These are phyloP conservation scores for Przewalskia tangutica DNA, from an alignment of 257 asterid species.

Conservation along the genomic window DNA sequence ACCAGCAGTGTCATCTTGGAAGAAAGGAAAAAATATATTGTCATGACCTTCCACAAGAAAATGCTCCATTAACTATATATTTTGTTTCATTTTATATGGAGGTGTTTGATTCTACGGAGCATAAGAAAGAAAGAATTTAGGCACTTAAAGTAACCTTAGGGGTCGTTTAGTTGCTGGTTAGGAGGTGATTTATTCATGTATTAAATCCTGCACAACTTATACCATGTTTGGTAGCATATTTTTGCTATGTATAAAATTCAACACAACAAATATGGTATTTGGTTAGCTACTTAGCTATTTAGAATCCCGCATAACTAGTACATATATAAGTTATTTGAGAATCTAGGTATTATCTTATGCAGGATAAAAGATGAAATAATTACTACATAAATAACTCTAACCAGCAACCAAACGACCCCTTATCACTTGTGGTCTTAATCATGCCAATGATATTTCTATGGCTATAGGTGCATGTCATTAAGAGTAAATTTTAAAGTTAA, in stretches of 20 bases:
- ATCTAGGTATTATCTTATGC: too few species aligned
- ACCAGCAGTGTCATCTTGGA: slow-evolving; percentile 21
- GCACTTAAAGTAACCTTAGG: not conserved
- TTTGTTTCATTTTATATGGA: not conserved
- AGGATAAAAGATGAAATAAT: too few species aligned
- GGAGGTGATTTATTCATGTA: too few species aligned
- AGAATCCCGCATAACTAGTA: too few species aligned
- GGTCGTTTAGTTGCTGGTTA: too few species aligned
- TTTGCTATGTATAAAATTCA: too few species aligned
- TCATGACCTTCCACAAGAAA: not conserved
- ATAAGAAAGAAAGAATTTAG: not conserved
- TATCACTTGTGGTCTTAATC: not conserved
- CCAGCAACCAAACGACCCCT: not conserved
- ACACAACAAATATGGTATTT: too few species aligned
- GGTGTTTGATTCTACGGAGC: not conserved
- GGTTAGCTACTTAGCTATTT: too few species aligned
- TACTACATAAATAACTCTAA: too few species aligned
- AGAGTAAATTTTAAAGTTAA: not conserved
- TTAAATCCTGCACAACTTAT: too few species aligned
- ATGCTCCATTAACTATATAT: not conserved
- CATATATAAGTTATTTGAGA: too few species aligned
- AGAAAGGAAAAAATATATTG: not conserved
- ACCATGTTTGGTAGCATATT: too few species aligned
- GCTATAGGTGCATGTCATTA: not conserved
- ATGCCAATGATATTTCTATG: not conserved